These are phyloP conservation scores for Apiotrichum domesticum DNA, from an alignment of 1,284 basidiomycete genomes.

Conservation along the genomic window DNA sequence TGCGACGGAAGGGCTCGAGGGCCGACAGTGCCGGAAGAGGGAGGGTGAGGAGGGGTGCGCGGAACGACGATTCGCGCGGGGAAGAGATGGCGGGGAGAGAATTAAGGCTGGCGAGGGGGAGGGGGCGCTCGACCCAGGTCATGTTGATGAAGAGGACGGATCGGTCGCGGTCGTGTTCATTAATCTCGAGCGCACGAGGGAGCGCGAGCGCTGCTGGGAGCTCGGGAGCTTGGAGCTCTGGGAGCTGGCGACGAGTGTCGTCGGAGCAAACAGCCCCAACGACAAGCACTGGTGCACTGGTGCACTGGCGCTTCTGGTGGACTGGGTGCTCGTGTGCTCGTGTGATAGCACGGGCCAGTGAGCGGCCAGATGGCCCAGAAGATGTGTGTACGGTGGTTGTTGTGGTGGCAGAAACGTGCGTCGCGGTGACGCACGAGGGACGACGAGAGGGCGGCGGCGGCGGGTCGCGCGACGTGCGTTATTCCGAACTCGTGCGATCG, in stretches of 20 bases:
- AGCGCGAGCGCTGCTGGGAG: neutral
- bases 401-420: slow-evolving; percentile 4
- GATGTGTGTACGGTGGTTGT: neutral
- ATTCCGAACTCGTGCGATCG: neutral
- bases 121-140: neutral
- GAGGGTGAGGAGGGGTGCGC: neutral
- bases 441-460: neutral
- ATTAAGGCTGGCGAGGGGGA: neutral
- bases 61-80: neutral
- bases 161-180: too few relatives aligned
- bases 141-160: neutral
- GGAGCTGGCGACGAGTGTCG: too few relatives aligned
- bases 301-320: too few relatives aligned
- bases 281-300: too few relatives aligned
- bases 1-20: too few relatives aligned
- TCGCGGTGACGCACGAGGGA: slow-evolving; percentile 4
- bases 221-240: neutral
- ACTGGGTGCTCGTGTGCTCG: too few relatives aligned
- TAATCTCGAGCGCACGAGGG: too few relatives aligned
- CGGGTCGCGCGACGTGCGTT: too few relatives aligned
- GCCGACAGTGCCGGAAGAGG: too few relatives aligned
- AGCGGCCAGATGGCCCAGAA: neutral
- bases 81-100: neutral
- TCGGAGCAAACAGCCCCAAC: too few relatives aligned
- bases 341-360: neutral